These are phyloP conservation scores for Magnaporthiopsis rhizophila DNA, from an alignment of 2,329 filamentous ascomycete genomes.

Conservation along the genomic window DNA sequence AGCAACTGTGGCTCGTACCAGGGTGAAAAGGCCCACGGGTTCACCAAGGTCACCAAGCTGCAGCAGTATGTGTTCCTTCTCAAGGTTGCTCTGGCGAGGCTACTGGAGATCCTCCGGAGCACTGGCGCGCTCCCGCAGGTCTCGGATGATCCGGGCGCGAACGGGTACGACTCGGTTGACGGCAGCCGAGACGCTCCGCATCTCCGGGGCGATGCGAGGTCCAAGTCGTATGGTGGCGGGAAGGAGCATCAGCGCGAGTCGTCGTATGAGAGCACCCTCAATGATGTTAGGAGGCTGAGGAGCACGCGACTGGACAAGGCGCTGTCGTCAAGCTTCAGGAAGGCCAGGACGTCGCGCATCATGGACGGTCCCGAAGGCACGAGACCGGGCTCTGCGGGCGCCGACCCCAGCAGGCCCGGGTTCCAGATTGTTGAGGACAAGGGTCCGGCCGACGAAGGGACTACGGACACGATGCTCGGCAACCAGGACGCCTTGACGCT, in stretches of 20 bases:
- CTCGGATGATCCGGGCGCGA: slow-evolving; percentile 62
- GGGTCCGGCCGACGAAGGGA: slow-evolving; percentile 58
- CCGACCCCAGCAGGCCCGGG: slow-evolving; percentile 41
- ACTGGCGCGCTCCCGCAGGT: slow-evolving; percentile 73
- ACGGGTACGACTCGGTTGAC: slow-evolving; percentile 58
- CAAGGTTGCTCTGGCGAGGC: slow-evolving; percentile 79
- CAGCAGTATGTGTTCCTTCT: slow-evolving; percentile 93
- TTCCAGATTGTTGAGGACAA: slow-evolving; percentile 78
- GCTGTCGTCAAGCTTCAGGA: slow-evolving; percentile 84
- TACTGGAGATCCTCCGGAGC: slow-evolving; percentile 78
- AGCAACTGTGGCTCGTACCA: slow-evolving; percentile 52
- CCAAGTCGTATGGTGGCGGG: slow-evolving; percentile 61
- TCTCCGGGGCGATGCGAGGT: slow-evolving; percentile 58
- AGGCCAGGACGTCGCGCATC: slow-evolving; percentile 81
- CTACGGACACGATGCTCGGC: slow-evolving; percentile 77
- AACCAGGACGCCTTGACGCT: slow-evolving; percentile 86
- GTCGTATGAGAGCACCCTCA: slow-evolving; percentile 90
- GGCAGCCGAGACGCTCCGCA: slow-evolving; percentile 50
- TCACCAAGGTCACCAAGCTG: slow-evolving; percentile 73
- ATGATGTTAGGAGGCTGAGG: slow-evolving; percentile 83
- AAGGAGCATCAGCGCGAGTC: slow-evolving; percentile 58
- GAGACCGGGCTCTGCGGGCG: slow-evolving; percentile 62
- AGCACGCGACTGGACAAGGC: slow-evolving; percentile 94
- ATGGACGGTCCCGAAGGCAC: slow-evolving; percentile 78
- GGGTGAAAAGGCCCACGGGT: slow-evolving; percentile 40